Evolutionary conservation across 2,329 filamentous ascomycete species (phyloP), one percentile per base, ranked within the genome.

Genomic region (Xylaria digitata): DNA sequence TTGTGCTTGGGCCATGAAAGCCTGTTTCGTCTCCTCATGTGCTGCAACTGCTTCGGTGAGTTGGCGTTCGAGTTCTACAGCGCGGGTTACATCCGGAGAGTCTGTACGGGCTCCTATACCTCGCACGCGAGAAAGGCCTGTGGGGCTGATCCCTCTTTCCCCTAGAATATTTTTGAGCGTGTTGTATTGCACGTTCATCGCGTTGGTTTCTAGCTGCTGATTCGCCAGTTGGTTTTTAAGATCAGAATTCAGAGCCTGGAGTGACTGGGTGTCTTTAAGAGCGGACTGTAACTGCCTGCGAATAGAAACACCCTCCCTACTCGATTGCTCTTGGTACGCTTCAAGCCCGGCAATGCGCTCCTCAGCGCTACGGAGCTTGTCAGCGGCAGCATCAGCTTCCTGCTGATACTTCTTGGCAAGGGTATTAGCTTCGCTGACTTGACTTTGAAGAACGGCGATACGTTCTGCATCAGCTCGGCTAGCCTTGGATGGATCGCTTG

Each of bases 261-360:
- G 84, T n/a, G 87, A 84, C 77, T 97, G 94, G 15, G 91, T 89
- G 65, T 99, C 95, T 71, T 90, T 91, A 78, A 97, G 85, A 4
- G 92, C 89, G 30, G 89, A 86, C 78, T 98, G 96, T 60, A 99
- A 86, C 76, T 98, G 95, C 76, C 96, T 90, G 61, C 96, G 89
- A 71, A 98, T 93, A 42, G 90, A 89, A 61, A 99, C 89, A 55
- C 94, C 94, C 79, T 99, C 96, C 50, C 96, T 89, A 79, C 94
- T 98, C 3, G 94, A 92, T 80, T 99, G 96, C 77, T 99, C 96
- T 80, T 99, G 96, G 78, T 98, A 98, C 32, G 94, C 93, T 79
- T 99, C 96, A 3, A 99, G 86, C 6, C 96, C 96, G 5, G 96
- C 96, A 78, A 99, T 98, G 48, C 96, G 90, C 82, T 98, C 96